phyloP scores from a whole-genome alignment of 768 basidiomycete species.

The Grammothele lineata region DNA sequence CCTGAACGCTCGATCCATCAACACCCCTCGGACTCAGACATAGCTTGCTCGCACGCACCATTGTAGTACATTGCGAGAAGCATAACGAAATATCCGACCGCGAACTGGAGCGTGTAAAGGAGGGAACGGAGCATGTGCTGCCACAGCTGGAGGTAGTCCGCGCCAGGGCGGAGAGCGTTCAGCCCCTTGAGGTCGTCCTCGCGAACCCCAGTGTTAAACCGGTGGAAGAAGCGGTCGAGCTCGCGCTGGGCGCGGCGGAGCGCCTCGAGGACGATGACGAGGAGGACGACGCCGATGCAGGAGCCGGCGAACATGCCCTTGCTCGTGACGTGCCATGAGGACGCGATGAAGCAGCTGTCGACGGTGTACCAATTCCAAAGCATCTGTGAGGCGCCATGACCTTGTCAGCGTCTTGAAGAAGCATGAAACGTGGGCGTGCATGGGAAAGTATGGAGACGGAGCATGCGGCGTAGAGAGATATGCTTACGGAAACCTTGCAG shows the following conservation, averaged over 20 bases:
- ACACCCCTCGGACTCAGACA: not conserved
- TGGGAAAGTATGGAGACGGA: no score
- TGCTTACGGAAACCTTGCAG: no score
- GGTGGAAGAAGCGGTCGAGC: not conserved
- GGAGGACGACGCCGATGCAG: not conserved
- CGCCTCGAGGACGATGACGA: not conserved
- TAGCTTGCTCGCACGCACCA: not conserved
- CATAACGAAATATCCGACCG: not conserved
- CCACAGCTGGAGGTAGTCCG: not conserved
- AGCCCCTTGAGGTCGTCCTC: not conserved
- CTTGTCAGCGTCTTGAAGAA: not conserved
- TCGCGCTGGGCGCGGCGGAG: slow-evolving; percentile 1
- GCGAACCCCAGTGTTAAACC: not conserved
- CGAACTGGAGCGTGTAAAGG: slow-evolving; percentile 1
- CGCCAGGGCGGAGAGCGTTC: not conserved
- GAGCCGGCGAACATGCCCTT: not conserved
- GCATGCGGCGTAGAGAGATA: no score
- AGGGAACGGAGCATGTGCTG: not conserved
- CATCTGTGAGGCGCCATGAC: not conserved
- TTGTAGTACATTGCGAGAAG: slow-evolving; percentile 3
- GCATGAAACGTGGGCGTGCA: no score
- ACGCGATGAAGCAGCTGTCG: slow-evolving; percentile 1
- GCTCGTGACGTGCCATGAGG: not conserved
- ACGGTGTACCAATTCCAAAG: slow-evolving; percentile 2
- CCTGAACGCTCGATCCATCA: not conserved